Evolutionary conservation across 768 basidiomycete genomes (phyloP).

Genomic region (Pisolithus sp.): DNA sequence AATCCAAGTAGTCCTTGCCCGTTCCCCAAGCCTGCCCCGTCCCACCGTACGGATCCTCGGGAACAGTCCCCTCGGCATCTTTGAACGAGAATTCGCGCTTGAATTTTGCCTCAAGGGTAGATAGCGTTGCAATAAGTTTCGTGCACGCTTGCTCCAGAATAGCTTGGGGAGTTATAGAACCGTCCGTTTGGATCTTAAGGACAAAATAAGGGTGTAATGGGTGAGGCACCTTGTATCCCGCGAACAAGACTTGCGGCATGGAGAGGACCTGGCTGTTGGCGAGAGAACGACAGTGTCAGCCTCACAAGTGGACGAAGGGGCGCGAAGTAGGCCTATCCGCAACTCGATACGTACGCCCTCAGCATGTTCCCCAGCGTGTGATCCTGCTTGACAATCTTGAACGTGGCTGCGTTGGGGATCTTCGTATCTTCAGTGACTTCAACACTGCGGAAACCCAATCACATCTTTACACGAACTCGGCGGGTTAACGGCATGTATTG

Average conservation of each 20-base stretch:
- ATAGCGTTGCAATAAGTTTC: constrained; percentile 68
- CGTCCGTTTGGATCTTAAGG: constrained; percentile 95
- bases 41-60: constrained; percentile 50
- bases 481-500: background rate
- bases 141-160: constrained; percentile 81
- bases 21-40: constrained; percentile 38
- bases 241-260: constrained; percentile 86
- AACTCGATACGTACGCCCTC: constrained; percentile 60
- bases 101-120: constrained; percentile 67
- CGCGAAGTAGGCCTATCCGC: constrained; percentile 3
- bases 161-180: constrained; percentile 71
- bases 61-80: constrained; percentile 49
- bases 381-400: constrained; percentile 93
- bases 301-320: background rate
- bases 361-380: constrained; percentile 96
- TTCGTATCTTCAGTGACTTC: constrained; percentile 94
- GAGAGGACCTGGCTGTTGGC: constrained; percentile 74
- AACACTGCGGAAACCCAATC: constrained; percentile 47
- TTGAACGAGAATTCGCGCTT: constrained; percentile 79
- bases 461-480: constrained; percentile 5
- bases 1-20: constrained; percentile 50
- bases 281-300: background rate
- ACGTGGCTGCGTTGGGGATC: constrained; percentile 94
- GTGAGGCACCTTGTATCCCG: constrained; percentile 97
- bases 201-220: constrained; percentile 92